Conservation (phyloP, 2,329 filamentous ascomycete species). For the Trichoderma sp. region DNA sequence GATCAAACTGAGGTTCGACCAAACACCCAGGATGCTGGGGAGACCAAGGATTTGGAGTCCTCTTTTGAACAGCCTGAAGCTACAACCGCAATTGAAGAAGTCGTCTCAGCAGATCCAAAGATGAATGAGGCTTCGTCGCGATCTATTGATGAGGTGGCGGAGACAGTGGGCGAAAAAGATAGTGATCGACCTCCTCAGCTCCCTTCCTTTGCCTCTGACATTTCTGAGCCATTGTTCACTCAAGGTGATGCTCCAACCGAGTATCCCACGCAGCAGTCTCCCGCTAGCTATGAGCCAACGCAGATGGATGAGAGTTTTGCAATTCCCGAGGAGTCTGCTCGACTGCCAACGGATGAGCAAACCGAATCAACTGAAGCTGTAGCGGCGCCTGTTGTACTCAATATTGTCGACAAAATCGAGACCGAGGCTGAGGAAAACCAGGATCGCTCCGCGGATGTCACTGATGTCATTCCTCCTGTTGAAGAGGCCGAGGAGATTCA, state of each 20-base stretch:
- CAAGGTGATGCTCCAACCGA: slow-evolving; percentile 35
- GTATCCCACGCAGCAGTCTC: slow-evolving; percentile 31
- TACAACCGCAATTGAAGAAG: not conserved
- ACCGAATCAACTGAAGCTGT: slow-evolving; percentile 24
- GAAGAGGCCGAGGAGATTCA: not conserved
- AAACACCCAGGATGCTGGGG: not conserved
- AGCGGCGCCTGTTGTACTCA: not conserved
- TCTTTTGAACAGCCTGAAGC: not conserved
- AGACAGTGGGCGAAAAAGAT: not conserved
- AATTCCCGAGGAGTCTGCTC: not conserved
- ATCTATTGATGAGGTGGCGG: not conserved
- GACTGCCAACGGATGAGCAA: not conserved
- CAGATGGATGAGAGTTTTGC: slow-evolving; percentile 31
- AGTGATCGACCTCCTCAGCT: not conserved
- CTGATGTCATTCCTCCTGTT: not conserved
- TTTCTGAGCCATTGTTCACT: slow-evolving; percentile 39
- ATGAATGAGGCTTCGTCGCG: not conserved
- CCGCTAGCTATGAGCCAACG: slow-evolving; percentile 29
- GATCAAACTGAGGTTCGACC: not conserved
- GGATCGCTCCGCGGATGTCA: not conserved
- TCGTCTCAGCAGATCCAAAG: not conserved
- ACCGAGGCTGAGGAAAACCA: not conserved
- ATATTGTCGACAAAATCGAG: not conserved
- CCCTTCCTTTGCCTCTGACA: slow-evolving; percentile 29
- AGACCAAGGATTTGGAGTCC: not conserved